These are phyloP conservation scores for Spinellus fusiger DNA, from an alignment of 192 early-diverging fungal genomes.

Conservation along the genomic window DNA sequence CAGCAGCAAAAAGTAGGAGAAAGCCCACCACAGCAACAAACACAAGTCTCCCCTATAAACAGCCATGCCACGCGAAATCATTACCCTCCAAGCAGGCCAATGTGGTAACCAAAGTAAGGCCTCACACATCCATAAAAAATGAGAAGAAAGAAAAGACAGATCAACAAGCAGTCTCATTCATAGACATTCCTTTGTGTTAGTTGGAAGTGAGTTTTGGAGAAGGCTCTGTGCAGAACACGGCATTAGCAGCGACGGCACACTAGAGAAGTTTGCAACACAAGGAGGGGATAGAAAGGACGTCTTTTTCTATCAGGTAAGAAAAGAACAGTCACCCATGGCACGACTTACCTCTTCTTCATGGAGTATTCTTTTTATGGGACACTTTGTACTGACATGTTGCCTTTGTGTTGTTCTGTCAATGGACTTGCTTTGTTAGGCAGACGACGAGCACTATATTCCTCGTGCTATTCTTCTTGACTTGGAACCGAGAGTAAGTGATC, in stretches of 20 bases:
- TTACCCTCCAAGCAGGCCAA: slow-evolving; percentile 94
- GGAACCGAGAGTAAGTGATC: slow-evolving; percentile 73
- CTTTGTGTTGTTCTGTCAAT: slow-evolving; percentile 4
- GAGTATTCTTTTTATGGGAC: neutral
- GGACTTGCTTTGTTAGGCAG: slow-evolving; percentile 56
- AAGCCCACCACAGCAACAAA: neutral
- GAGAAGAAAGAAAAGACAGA: neutral
- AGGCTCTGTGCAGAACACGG: slow-evolving; percentile 94
- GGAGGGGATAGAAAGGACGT: slow-evolving; percentile 94
- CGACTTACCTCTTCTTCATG: too few species aligned
- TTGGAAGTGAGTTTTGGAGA: slow-evolving; percentile 94
- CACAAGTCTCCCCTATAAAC: neutral
- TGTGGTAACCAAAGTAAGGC: slow-evolving; percentile 97
- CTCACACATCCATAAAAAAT: neutral
- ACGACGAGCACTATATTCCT: slow-evolving; percentile 98
- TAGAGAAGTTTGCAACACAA: slow-evolving; percentile 87
- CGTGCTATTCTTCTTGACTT: slow-evolving; percentile 87
- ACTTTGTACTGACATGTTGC: too few species aligned
- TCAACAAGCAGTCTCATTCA: neutral
- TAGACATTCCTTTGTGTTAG: slow-evolving; percentile 36
- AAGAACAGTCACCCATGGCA: neutral
- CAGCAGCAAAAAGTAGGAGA: neutral
- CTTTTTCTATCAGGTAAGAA: slow-evolving; percentile 89
- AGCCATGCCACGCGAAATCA: slow-evolving; percentile 86
- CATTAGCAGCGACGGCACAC: slow-evolving; percentile 87